Evolutionary conservation across 768 basidiomycete genomes (phyloP), one percentile per base, ranked within the genome.

Genomic region (Xerocomus spinulosus): DNA sequence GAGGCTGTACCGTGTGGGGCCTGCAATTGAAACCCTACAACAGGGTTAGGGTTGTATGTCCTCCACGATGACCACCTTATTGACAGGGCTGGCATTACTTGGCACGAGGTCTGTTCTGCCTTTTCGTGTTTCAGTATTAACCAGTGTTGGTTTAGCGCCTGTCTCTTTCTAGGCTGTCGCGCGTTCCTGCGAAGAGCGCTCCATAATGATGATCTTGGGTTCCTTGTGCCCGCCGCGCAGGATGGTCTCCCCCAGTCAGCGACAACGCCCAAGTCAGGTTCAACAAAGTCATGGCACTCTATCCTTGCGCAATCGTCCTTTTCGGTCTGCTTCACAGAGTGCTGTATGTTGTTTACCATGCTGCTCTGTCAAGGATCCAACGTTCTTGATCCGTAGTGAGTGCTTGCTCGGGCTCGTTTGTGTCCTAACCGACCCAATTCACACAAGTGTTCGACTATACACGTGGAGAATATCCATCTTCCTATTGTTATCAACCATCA

Each of bases 271-370:
- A 66, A 51, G 29, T 40, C 41, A 37, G 54, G 18, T 50, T 55
- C 50, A 50, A 52, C 50, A 35, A 58, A 59, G 14, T 57, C 70
- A 26, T 65, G 77, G 36, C 85, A 88, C 53, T 79, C 82, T 0
- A 61, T 64, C 4, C 58, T 87, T 1, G 74, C 88, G 0, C 70
- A 82, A 35, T 71, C 68, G 1, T 62, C 82, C 7, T 91, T 92
- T 56, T 77, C 86, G 0, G 66, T 80, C 26, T 83, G 82, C 56
- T 87, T 91, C 62, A 77, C 84, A 2, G 90, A 91, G 66, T 80
- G 82, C 43, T 83, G 82, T 52, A 77, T 79, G 56, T 68, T 92
- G 50, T 91, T 91, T 57, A 52, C 80, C 12, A 70, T 92, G 47
- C 70, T 92, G 5, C 77, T 91, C 66, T 74, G 79, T n/a, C 89